These are phyloP conservation scores for Volvox reticuliferus DNA, from an alignment of 139 green algal species.

Conservation along the genomic window DNA sequence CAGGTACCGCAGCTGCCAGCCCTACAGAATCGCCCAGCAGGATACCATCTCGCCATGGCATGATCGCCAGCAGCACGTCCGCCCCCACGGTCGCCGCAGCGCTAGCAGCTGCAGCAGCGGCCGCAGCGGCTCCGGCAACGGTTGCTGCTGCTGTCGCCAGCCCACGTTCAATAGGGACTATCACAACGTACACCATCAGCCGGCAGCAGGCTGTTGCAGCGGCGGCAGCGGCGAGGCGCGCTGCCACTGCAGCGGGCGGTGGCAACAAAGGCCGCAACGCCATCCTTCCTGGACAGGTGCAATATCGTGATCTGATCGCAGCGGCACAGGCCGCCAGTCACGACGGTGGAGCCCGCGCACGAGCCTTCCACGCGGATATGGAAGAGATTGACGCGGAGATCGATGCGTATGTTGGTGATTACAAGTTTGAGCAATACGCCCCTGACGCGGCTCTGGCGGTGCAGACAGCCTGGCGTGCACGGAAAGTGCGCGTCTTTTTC, in stretches of 20 bases:
- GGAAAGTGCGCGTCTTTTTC: constrained; percentile 41
- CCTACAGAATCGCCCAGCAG: background rate
- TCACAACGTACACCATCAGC: background rate
- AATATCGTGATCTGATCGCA: constrained; percentile 23
- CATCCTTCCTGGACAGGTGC: constrained; percentile 21
- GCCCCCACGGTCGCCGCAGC: background rate
- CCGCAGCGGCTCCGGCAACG: background rate
- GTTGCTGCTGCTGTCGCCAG: background rate
- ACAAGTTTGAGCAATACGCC: constrained; percentile 48
- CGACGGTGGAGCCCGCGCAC: background rate
- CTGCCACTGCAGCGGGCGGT: background rate
- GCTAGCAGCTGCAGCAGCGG: background rate
- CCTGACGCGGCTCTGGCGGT: constrained; percentile 46
- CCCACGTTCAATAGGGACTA: background rate
- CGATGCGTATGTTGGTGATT: constrained; percentile 41
- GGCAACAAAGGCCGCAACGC: background rate
- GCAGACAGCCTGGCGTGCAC: constrained; percentile 57
- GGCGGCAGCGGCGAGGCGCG: background rate
- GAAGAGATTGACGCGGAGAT: constrained; percentile 41
- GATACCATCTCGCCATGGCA: background rate
- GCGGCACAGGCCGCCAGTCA: constrained; percentile 10
- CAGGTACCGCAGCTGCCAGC: background rate
- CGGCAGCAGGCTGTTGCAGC: background rate
- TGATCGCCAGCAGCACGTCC: background rate
- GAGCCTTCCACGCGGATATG: constrained; percentile 36